Evolutionary conservation across 345 rosid species (phyloP).

Genomic region (Corymbia maculata): DNA sequence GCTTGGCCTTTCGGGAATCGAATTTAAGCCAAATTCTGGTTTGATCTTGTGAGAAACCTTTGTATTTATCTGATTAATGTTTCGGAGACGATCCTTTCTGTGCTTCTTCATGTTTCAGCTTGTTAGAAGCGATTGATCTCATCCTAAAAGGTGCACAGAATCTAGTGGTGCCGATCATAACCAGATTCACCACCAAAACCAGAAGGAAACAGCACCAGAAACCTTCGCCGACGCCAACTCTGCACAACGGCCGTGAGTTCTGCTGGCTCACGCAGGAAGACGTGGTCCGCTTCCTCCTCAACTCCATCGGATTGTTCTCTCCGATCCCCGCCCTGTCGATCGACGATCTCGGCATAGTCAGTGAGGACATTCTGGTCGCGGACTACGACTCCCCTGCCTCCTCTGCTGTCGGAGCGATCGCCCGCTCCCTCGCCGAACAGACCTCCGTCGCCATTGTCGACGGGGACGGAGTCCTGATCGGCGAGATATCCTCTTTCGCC

Average conservation of each 20-base stretch:
- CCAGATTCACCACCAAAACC: conserved; percentile 1
- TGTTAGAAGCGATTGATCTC: conserved; percentile 68
- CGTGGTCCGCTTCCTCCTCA: conserved; percentile 62
- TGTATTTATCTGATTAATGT: background rate
- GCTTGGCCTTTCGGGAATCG: no score
- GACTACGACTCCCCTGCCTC: conserved; percentile 63
- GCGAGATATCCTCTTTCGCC: conserved; percentile 74
- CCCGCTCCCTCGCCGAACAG: conserved; percentile 33
- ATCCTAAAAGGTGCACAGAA: conserved; percentile 81
- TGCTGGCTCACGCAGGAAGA: conserved; percentile 97
- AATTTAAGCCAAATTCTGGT: no score
- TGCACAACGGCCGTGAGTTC: conserved; percentile 23
- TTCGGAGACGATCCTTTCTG: background rate
- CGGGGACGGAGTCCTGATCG: conserved; percentile 40
- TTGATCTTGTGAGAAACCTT: background rate
- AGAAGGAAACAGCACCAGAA: conserved; percentile 37
- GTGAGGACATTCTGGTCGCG: conserved; percentile 30
- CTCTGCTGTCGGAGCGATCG: conserved; percentile 36
- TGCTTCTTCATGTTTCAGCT: conserved; percentile 26
- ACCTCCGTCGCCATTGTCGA: conserved; percentile 74
- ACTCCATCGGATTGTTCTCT: conserved; percentile 64
- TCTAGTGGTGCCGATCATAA: conserved; percentile 67
- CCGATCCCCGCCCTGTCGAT: conserved; percentile 62
- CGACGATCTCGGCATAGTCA: conserved; percentile 52
- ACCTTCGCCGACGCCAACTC: conserved; percentile 6